Conservation (phyloP, 768 basidiomycete species). For the Rhizopogon sp. region DNA sequence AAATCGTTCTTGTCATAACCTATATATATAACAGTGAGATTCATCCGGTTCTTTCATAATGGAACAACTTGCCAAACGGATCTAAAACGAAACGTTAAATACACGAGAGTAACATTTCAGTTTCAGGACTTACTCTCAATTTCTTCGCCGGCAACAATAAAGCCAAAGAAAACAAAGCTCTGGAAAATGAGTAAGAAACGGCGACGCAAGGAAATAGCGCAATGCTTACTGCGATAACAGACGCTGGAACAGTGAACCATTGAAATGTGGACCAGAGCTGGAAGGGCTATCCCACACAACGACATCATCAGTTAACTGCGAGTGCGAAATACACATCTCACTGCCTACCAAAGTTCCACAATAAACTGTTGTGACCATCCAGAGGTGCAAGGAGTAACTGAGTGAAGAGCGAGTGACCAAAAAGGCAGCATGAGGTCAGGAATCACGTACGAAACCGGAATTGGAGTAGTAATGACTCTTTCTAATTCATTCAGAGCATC, state of each 20-base stretch:
- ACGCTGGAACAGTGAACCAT: conserved; percentile 64
- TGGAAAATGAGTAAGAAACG: conserved; percentile 15
- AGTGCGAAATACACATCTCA: not conserved
- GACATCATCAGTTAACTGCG: not conserved
- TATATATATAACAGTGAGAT: conserved; percentile 2
- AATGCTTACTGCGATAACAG: conserved; percentile 40
- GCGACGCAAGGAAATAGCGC: not conserved
- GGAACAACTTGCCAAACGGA: conserved; percentile 34
- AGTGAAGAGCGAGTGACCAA: not conserved
- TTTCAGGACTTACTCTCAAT: conserved; percentile 54
- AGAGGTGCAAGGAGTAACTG: conserved; percentile 65
- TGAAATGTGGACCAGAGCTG: conserved; percentile 50
- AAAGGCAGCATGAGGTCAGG: not conserved
- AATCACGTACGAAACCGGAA: conserved; percentile 55
- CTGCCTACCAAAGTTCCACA: conserved; percentile 49
- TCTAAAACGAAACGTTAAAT: conserved; percentile 22
- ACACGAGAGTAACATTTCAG: not conserved
- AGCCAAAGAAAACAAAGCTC: conserved; percentile 69
- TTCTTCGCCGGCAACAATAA: conserved; percentile 68
- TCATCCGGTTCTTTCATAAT: not conserved
- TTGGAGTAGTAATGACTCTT: conserved; percentile 68
- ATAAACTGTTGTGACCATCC: conserved; percentile 58
- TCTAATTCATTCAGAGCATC: conserved; percentile 67
- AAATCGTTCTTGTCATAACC: conserved; percentile 72
- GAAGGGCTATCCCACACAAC: conserved; percentile 42